A percentile compares a stretch with the other conserved stretches of the same genome.
phyloP scores from a whole-genome alignment of 1,284 basidiomycete genomes.

The Irpex sp. region DNA sequence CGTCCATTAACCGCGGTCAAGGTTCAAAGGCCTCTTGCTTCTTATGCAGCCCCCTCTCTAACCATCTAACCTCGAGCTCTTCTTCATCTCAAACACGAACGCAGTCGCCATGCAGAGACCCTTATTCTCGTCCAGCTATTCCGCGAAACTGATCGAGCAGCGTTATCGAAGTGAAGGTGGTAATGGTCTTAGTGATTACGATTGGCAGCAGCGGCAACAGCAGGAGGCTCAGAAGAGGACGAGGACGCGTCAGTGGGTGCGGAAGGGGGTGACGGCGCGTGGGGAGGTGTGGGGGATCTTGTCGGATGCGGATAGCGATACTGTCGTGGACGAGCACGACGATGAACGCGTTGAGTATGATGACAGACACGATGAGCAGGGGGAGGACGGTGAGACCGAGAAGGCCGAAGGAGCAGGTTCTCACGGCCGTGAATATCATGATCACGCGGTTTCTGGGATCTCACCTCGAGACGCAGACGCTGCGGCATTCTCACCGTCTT shows the following conservation, averaged over 20 bases:
- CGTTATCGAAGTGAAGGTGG: background rate
- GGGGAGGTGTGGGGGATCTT: slow-evolving; percentile 12
- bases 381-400: background rate
- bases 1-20: background rate
- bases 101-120: background rate
- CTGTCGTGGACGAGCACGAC: background rate
- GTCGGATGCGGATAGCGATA: slow-evolving; percentile 1
- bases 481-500: slow-evolving; percentile 10
- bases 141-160: slow-evolving; percentile 6
- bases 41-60: background rate
- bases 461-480: no score
- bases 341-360: background rate
- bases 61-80: background rate
- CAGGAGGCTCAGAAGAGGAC: background rate
- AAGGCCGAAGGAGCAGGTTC: background rate
- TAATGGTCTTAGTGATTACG: background rate
- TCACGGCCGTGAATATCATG: background rate
- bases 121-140: slow-evolving; percentile 13
- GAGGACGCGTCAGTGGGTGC: slow-evolving; percentile 3
- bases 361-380: background rate
- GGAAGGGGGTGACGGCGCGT: slow-evolving; percentile 7
- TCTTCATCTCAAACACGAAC: background rate
- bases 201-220: background rate
- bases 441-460: background rate
- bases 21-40: background rate